Conservation (phyloP, 225 moss, liverwort and hornwort species). For the Physcomitrium patens region DNA sequence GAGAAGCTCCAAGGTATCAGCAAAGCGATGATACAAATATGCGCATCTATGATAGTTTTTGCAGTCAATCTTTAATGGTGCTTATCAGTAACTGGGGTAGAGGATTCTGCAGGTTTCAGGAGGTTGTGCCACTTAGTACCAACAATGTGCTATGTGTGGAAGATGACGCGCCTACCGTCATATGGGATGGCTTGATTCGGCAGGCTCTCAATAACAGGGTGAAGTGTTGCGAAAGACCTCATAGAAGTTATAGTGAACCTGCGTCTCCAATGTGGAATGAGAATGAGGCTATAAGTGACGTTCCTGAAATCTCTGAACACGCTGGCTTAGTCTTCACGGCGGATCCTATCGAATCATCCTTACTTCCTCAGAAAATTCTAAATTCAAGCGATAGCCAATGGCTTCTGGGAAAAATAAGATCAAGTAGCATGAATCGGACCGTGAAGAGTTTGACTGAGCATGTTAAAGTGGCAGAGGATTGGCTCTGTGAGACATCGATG, state of each 20-base stretch:
- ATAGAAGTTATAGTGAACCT: conserved; percentile 25
- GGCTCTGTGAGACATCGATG: conserved; percentile 49
- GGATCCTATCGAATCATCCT: neutral
- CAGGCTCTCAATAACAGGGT: conserved; percentile 24
- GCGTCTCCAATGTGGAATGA: conserved; percentile 24
- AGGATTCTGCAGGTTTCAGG: conserved; percentile 28
- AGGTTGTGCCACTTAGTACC: conserved; percentile 28
- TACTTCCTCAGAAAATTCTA: neutral
- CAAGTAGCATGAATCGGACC: conserved; percentile 21
- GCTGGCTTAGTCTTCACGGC: conserved; percentile 36
- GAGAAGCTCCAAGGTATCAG: neutral
- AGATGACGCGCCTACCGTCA: conserved; percentile 25
- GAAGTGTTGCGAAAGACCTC: conserved; percentile 2
- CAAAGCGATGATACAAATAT: conserved; percentile 9
- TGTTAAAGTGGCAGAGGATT: conserved; percentile 54
- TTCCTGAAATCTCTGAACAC: conserved; percentile 50
- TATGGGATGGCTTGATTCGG: conserved; percentile 34
- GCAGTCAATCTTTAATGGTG: neutral
- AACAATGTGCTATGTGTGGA: conserved; percentile 30
- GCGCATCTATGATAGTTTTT: neutral
- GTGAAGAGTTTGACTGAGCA: conserved; percentile 32
- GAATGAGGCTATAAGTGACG: neutral
- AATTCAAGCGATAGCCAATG: conserved; percentile 15
- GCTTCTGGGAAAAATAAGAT: neutral
- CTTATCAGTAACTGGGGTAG: no score